These are phyloP conservation scores for Acanthamoeba sp. DNA, from an alignment of 208 protist species.

Conservation along the genomic window DNA sequence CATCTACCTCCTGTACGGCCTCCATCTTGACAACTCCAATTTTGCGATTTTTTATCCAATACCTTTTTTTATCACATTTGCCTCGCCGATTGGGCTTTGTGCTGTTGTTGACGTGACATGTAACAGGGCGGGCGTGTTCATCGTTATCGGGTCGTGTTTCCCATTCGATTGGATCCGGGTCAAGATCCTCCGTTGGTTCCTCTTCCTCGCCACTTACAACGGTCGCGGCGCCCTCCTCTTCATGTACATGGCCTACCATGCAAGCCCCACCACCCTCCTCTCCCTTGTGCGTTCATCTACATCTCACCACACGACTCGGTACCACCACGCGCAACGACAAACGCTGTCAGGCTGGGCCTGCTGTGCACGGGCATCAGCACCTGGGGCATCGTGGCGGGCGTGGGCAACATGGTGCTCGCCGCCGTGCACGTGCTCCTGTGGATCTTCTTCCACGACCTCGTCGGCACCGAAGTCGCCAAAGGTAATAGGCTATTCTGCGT, in stretches of 20 bases:
- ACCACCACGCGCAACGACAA: neutral
- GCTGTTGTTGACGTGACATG: neutral
- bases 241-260: neutral
- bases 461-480: neutral
- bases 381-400: constrained; percentile 12
- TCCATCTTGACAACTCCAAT: neutral
- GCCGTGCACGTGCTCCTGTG: neutral
- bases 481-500: no score
- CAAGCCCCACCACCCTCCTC: no score
- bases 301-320: neutral
- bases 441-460: constrained; percentile 2
- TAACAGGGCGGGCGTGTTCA: neutral
- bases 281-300: no score
- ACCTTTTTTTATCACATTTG: no score
- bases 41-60: no score
- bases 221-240: constrained; percentile 20
- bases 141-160: neutral
- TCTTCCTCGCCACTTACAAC: constrained; percentile 40
- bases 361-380: constrained; percentile 8
- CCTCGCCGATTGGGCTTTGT: neutral
- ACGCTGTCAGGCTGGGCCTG: neutral
- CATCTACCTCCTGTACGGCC: constrained; percentile 9
- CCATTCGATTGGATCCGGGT: neutral
- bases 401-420: constrained; percentile 40
- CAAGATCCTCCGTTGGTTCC: constrained; percentile 33